Evolutionary conservation across 306 rosid genomes (phyloP).

Genomic region (Crotalaria pallida): DNA sequence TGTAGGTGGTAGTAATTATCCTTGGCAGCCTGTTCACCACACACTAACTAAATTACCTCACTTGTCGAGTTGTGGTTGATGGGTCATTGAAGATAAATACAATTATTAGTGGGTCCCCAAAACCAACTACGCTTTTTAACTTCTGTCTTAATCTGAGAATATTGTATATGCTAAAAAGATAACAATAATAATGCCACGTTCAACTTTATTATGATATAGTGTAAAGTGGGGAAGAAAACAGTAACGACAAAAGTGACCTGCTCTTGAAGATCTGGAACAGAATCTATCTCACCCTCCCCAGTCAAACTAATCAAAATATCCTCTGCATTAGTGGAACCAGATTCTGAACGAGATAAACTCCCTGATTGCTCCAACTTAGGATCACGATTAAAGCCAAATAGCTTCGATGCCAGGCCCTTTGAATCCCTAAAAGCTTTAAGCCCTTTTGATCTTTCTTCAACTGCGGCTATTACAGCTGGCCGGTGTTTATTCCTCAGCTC

Average conservation of each 20-base stretch:
- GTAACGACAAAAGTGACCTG: constrained; percentile 50
- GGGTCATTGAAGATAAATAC: constrained; percentile 3
- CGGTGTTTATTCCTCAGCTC: constrained; percentile 89
- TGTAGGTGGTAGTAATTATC: neutral
- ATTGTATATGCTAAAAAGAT: neutral
- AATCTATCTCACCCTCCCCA: constrained; percentile 75
- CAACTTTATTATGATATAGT: constrained; percentile 7
- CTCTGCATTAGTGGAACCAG: constrained; percentile 87
- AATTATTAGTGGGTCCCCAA: neutral
- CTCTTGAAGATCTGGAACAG: constrained; percentile 81
- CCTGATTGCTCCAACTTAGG: constrained; percentile 40
- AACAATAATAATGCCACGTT: constrained; percentile 20
- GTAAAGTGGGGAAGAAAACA: neutral
- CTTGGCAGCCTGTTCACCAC: neutral
- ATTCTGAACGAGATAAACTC: constrained; percentile 59
- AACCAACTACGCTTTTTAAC: neutral
- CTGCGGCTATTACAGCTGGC: constrained; percentile 63
- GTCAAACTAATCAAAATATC: constrained; percentile 70
- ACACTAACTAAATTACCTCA: neutral
- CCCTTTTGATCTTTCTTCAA: constrained; percentile 94
- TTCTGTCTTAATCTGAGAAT: neutral
- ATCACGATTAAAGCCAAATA: constrained; percentile 72
- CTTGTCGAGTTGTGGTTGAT: neutral
- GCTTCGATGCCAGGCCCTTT: constrained; percentile 85
- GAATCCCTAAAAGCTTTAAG: constrained; percentile 81